Percentiles rank a stretch among this genome's conserved stretches.
phyloP scores from a whole-genome alignment of 1,284 basidiomycete genomes.

The Phaffia rhodozyma region DNA sequence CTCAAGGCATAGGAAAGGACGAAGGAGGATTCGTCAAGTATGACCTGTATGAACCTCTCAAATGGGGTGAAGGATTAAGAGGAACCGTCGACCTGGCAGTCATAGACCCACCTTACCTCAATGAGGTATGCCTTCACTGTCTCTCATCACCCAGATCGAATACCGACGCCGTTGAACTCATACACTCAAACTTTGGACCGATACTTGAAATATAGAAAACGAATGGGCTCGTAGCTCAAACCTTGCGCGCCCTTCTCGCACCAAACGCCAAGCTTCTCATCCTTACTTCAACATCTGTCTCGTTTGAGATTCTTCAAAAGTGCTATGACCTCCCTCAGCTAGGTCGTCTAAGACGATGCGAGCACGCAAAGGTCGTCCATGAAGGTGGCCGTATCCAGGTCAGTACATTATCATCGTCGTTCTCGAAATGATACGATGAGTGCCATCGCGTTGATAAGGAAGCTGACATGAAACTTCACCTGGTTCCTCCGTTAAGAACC shows the following conservation, averaged over 20 bases:
- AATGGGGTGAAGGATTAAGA: constrained; percentile 21
- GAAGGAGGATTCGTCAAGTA: constrained; percentile 27
- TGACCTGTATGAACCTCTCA: constrained; percentile 28
- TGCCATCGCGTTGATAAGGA: no score
- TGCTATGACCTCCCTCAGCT: constrained; percentile 20
- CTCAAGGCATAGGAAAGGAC: constrained; percentile 8
- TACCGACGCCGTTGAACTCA: neutral
- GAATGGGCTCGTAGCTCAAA: constrained; percentile 22
- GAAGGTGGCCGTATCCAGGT: constrained; percentile 16
- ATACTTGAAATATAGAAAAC: constrained; percentile 20
- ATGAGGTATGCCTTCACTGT: constrained; percentile 21
- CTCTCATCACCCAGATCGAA: neutral
- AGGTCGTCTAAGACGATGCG: neutral
- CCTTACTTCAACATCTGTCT: constrained; percentile 25
- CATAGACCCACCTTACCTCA: constrained; percentile 30
- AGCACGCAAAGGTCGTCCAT: constrained; percentile 12
- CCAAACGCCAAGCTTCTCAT: constrained; percentile 23
- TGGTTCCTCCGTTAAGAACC: neutral
- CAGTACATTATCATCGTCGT: neutral
- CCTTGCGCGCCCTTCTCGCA: constrained; percentile 22
- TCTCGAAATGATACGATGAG: no score
- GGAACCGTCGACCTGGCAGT: constrained; percentile 28
- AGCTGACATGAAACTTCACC: no score
- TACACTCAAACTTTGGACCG: neutral
- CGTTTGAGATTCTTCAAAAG: constrained; percentile 5